Percentiles rank a stretch among this genome's conserved stretches.
Evolutionary conservation across 108 stramenopile genomes (phyloP).

Genomic region (Skeletonema menzelii): DNA sequence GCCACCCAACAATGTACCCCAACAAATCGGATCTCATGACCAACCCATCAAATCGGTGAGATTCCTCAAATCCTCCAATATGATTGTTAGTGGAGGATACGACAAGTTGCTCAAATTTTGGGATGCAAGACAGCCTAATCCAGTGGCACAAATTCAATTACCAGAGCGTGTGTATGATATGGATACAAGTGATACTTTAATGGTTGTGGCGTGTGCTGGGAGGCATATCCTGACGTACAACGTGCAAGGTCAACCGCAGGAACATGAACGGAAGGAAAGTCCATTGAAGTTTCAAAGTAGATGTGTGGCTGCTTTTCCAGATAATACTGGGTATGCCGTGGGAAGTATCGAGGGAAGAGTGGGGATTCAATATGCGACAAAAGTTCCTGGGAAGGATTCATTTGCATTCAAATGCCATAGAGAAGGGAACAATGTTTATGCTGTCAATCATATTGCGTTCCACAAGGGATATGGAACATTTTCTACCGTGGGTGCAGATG

Average conservation of each 20-base stretch:
- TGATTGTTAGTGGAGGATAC: slow-evolving; percentile 83
- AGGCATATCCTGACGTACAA: slow-evolving; percentile 84
- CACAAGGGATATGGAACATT: slow-evolving; percentile 87
- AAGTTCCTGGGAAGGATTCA: slow-evolving; percentile 74
- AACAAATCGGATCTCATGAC: slow-evolving; percentile 91
- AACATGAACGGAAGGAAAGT: slow-evolving; percentile 74
- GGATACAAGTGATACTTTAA: slow-evolving; percentile 76
- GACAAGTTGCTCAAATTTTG: slow-evolving; percentile 90
- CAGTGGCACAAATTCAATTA: slow-evolving; percentile 71
- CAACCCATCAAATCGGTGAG: slow-evolving; percentile 74
- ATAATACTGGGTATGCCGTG: slow-evolving; percentile 89
- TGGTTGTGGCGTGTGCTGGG: slow-evolving; percentile 87
- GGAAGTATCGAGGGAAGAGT: slow-evolving; percentile 97
- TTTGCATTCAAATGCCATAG: slow-evolving; percentile 99
- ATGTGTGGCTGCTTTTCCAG: slow-evolving; percentile 87
- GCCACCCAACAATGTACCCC: slow-evolving; percentile 60
- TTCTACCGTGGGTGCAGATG: slow-evolving; percentile 90
- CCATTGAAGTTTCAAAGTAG: slow-evolving; percentile 90
- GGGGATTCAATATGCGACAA: slow-evolving; percentile 93
- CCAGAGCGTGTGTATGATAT: slow-evolving; percentile 88
- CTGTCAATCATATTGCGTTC: slow-evolving; percentile 94
- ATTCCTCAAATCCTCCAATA: slow-evolving; percentile 58
- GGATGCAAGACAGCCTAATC: slow-evolving; percentile 83
- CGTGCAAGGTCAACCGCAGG: slow-evolving; percentile 68
- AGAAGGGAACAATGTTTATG: slow-evolving; percentile 67